Base-by-base conservation (phyloP, 179 eudicot species). In the Carnegiea gigantea region DNA sequence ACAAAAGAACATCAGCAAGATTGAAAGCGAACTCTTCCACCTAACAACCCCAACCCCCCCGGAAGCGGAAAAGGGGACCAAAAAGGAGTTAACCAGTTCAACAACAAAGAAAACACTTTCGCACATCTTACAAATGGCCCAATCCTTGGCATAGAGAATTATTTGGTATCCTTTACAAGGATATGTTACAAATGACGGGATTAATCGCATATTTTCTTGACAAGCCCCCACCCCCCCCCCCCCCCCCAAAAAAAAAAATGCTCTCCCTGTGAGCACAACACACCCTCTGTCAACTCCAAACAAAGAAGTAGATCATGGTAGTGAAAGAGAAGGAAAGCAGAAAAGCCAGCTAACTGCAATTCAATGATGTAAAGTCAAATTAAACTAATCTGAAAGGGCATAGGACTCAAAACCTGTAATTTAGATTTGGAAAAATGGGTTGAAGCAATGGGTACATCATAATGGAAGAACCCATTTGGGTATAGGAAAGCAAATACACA, bases 401-500 rank as follows among this genome's bases (percentile, higher is more conserved):
- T 7, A n/a, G 57, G 78, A 43, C 54, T 40, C 24, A 74, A 80
- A 20, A 85, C 95, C 92, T 90, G 89, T 14, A 82, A 72, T 87
- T 62, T 72, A 5, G 92, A 89, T 40, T 86, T 82, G 28, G 89
- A 70, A 53, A 6, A 67, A 30, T 36, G 85, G 48, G 81, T 44
- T 23, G 80, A 46, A 59, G 76, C 13, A 8, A 84, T 20, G 75
- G 87, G 76, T 28, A 24, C 49, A 87, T 77, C 67, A 48, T 89
- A 84, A 40, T 78, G 78, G 86, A 92, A 89, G 78, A 95, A 86
- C 5, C 99, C 98, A 73, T 86, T 48, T 24, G 99, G 99, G 83
- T 83, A 94, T 2, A 88, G 80, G 79, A 91, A 91, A 30, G 97
- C 99, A 76, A 83, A 95, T n/a, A 92, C 40, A 83, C 92, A 89